These are phyloP conservation scores for Trypanosoma theileri DNA, from an alignment of 208 protist genomes.

Conservation along the genomic window DNA sequence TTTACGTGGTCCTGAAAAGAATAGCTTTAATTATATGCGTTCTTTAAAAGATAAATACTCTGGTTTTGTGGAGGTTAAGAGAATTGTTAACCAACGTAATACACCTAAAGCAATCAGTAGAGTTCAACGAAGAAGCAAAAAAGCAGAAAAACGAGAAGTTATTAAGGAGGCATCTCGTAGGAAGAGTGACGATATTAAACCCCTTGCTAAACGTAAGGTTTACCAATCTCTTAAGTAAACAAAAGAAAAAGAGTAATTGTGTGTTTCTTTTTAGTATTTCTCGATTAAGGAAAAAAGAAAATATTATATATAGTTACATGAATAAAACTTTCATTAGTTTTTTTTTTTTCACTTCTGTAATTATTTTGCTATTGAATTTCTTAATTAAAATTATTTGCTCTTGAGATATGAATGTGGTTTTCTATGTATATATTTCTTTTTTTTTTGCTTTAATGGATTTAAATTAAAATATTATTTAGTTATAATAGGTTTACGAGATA, in stretches of 20 bases:
- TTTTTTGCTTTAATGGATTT: conserved; percentile 26
- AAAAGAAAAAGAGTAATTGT: too few species aligned
- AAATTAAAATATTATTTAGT: conserved; percentile 4
- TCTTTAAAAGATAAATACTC: conserved; percentile 85
- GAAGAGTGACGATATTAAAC: conserved; percentile 78
- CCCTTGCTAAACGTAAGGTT: conserved; percentile 85
- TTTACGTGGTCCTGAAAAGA: conserved; percentile 86
- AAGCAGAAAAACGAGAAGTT: conserved; percentile 75
- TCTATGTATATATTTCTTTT: conserved; percentile 12
- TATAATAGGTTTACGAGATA: not conserved
- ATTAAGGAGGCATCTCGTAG: conserved; percentile 85
- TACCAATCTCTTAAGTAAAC: conserved; percentile 77
- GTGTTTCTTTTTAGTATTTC: too few species aligned
- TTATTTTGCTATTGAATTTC: too few species aligned
- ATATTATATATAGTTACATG: not conserved
- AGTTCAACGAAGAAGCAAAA: conserved; percentile 61
- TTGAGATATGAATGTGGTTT: too few species aligned
- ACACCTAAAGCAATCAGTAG: conserved; percentile 81
- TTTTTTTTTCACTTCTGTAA: too few species aligned
- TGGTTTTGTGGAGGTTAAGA: conserved; percentile 85
- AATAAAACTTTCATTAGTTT: not conserved
- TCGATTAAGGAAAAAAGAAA: too few species aligned
- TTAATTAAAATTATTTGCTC: too few species aligned
- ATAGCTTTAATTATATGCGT: conserved; percentile 93
- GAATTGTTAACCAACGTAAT: conserved; percentile 88